phyloP scores from a whole-genome alignment of 1,284 basidiomycete species.

The Chalciporus sp. region DNA sequence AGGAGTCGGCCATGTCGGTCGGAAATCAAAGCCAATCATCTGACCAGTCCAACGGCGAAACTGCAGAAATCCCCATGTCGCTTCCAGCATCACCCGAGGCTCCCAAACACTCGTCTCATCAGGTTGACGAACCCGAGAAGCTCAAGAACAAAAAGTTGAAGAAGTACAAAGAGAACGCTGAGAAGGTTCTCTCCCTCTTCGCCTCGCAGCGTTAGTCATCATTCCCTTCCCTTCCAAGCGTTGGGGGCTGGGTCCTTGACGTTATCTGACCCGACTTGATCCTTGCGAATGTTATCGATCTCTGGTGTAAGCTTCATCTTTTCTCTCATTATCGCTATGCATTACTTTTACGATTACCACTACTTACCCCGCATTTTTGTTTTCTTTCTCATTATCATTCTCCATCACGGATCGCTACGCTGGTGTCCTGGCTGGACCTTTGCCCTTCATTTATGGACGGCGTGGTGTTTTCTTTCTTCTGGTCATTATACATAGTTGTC shows the following conservation, averaged over 20 bases:
- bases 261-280: conserved; percentile 13
- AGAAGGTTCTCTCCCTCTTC: conserved; percentile 79
- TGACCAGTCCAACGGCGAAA: conserved; percentile 66
- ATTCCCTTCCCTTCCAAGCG: neutral
- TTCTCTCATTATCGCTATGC: conserved; percentile 35
- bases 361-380: conserved; percentile 18
- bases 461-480: conserved; percentile 21
- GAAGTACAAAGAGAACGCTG: conserved; percentile 81
- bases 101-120: conserved; percentile 30
- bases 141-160: conserved; percentile 72
- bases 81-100: conserved; percentile 36
- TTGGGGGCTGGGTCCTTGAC: conserved; percentile 30
- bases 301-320: conserved; percentile 21
- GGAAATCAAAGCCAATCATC: conserved; percentile 68
- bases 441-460: conserved; percentile 27
- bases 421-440: conserved; percentile 23
- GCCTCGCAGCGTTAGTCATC: conserved; percentile 49
- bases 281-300: conserved; percentile 20
- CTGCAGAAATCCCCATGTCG: conserved; percentile 24
- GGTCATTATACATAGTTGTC: conserved; percentile 33
- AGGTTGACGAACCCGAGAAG: conserved; percentile 50
- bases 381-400: conserved; percentile 11
- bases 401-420: conserved; percentile 21
- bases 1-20: conserved; percentile 73
- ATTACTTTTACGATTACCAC: conserved; percentile 20